A percentile compares a stretch with the other conserved stretches of the same genome.
Evolutionary conservation across 148 eudicot genomes (phyloP).

Genomic region (Pouteria glomerata): DNA sequence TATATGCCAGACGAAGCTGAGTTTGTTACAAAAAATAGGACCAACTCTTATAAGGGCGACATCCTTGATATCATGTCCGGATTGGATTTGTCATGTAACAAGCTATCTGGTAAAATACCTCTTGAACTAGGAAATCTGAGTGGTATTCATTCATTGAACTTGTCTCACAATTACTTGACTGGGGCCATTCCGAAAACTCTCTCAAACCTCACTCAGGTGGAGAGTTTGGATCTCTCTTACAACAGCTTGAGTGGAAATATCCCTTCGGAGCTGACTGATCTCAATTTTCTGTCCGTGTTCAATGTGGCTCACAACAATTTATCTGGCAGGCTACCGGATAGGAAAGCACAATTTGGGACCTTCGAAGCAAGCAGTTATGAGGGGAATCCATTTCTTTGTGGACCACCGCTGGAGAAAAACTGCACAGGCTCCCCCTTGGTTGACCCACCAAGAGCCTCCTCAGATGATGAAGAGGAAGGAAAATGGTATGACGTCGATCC

Average conservation of each 20-base stretch:
- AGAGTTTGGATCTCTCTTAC: no score
- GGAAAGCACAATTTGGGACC: neutral
- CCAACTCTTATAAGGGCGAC: neutral
- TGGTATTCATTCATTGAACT: neutral
- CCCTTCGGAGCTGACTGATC: no score
- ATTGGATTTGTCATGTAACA: slow-evolving; percentile 2
- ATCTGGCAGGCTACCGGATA: neutral
- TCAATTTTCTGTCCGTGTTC: no score
- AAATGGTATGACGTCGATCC: neutral
- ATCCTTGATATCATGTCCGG: slow-evolving; percentile 1
- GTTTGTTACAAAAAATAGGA: neutral
- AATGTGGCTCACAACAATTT: neutral
- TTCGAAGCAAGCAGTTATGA: neutral
- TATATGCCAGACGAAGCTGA: neutral
- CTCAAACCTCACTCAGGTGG: no score
- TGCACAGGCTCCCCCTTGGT: neutral
- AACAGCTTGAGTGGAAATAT: no score
- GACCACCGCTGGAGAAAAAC: no score
- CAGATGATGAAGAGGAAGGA: neutral
- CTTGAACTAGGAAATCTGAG: neutral
- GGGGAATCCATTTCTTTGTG: neutral
- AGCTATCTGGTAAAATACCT: neutral
- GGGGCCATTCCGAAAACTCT: no score
- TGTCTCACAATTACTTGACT: no score
- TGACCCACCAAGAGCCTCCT: neutral